Base-by-base conservation (phyloP, 2,329 filamentous ascomycete genomes). In the Nectriaceae sp. region DNA sequence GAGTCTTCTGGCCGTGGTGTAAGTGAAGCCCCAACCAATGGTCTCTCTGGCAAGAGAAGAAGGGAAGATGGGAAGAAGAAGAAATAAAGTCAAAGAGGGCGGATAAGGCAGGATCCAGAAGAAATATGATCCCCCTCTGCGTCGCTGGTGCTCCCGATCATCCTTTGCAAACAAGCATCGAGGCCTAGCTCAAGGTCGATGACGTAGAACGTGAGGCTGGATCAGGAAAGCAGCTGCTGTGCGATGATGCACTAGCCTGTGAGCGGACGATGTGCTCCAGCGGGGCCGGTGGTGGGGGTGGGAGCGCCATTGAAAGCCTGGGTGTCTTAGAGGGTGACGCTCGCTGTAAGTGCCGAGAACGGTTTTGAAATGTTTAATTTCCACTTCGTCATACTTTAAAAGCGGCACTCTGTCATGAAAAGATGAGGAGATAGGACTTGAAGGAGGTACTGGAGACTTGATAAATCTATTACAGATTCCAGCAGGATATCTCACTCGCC, bases 141-240 rank as follows among this genome's bases (percentile, higher is more conserved):
- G n/a, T n/a, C n/a, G n/a, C n/a, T n/a, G n/a, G n/a, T n/a, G n/a
- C n/a, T n/a, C n/a, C n/a, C n/a, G n/a, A n/a, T n/a, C n/a, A n/a
- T n/a, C n/a, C n/a, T n/a, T n/a, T n/a, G n/a, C n/a, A 36, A 36
- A n/a, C 54, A 54, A 49, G 45, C 45, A 48, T 49, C 44, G 41
- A 44, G 42, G 44, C 21, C 50, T 49, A 50, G 56, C 37, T 39
- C 5, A 11, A 39, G 40, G 40, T 43, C 40, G 40, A 43, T 43
- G 40, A 43, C 40, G 40, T 43, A 33, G 11, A 24, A 16, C 13
- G 21, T 24, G 20, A 21, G 16, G 33, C 40, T 43, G 24, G n/a
- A 35, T 33, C 18, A n/a, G 37, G 37, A 39, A 40, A 46, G 50
- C 42, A 45, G 21, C 45, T 33, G 16, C 21, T 31, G n/a, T n/a